Percentiles rank a stretch among this genome's conserved stretches.
Evolutionary conservation across 176 grass and related monocot species (phyloP).

Genomic region (Pharus latifolius): DNA sequence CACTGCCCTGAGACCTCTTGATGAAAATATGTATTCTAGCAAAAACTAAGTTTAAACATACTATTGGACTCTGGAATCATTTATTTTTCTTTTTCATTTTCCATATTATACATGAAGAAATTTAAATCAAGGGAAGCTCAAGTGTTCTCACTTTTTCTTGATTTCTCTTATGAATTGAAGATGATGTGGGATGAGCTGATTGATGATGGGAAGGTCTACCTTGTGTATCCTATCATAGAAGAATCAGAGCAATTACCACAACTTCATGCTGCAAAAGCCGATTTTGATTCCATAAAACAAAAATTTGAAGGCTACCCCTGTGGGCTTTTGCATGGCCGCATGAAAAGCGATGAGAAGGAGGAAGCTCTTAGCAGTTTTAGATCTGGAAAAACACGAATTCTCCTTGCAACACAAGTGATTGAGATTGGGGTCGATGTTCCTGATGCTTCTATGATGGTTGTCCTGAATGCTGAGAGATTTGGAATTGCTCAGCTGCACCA

Average conservation of each 20-base stretch:
- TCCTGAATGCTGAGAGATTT: slow-evolving; percentile 87
- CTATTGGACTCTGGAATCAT: no score
- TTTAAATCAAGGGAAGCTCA: no score
- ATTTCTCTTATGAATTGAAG: slow-evolving; percentile 18
- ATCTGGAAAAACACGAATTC: slow-evolving; percentile 61
- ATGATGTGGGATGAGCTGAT: slow-evolving; percentile 83
- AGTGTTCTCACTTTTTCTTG: background rate
- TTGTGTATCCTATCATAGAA: slow-evolving; percentile 84
- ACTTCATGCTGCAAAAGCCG: slow-evolving; percentile 66
- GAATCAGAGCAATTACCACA: slow-evolving; percentile 81
- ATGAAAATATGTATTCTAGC: no score
- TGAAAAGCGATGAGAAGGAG: slow-evolving; percentile 63
- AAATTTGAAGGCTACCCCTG: slow-evolving; percentile 67
- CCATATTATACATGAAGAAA: no score
- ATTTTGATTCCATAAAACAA: slow-evolving; percentile 50
- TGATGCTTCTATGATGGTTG: slow-evolving; percentile 94
- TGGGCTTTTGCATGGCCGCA: slow-evolving; percentile 80
- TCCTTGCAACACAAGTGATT: slow-evolving; percentile 81
- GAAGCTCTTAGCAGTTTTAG: slow-evolving; percentile 67
- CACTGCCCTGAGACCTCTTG: no score
- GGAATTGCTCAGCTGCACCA: slow-evolving; percentile 94
- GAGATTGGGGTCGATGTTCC: slow-evolving; percentile 92
- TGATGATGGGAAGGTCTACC: slow-evolving; percentile 72
- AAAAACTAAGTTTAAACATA: no score
- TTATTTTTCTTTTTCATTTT: no score